Evolutionary conservation across 2,329 filamentous ascomycete species (phyloP).

Genomic region (Clonostachys solani): DNA sequence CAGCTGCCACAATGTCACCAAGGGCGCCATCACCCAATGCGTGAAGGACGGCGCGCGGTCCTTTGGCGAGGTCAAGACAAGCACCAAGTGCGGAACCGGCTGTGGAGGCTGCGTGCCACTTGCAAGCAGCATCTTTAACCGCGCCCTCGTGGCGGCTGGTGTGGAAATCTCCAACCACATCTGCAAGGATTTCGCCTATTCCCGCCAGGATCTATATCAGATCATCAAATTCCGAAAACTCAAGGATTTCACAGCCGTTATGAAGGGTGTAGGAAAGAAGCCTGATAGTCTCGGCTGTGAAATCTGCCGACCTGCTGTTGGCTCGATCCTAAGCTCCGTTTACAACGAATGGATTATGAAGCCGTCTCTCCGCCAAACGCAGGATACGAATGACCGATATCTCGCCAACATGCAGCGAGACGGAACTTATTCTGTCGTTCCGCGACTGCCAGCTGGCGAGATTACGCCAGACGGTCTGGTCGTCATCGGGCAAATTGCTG

Average conservation of each 20-base stretch:
- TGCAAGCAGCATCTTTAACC: conserved; percentile 86
- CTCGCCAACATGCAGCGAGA: conserved; percentile 88
- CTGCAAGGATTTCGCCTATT: conserved; percentile 80
- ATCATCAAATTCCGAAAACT: conserved; percentile 80
- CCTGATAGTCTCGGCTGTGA: conserved; percentile 76
- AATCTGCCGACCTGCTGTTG: conserved; percentile 79
- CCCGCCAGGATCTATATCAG: conserved; percentile 84
- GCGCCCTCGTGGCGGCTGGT: conserved; percentile 79
- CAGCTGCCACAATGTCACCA: conserved; percentile 89
- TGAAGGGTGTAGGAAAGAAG: conserved; percentile 72
- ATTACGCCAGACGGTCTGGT: conserved; percentile 85
- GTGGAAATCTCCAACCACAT: conserved; percentile 84
- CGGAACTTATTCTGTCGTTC: conserved; percentile 85
- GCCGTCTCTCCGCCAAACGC: conserved; percentile 64
- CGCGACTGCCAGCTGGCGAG: conserved; percentile 78
- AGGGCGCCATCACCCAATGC: conserved; percentile 68
- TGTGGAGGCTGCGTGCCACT: conserved; percentile 89
- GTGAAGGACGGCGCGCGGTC: conserved; percentile 52
- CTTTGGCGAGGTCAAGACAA: conserved; percentile 78
- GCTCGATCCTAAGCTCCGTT: conserved; percentile 73
- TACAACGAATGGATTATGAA: conserved; percentile 84
- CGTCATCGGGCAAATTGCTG: conserved; percentile 77
- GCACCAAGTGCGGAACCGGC: conserved; percentile 87
- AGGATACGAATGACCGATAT: conserved; percentile 88
- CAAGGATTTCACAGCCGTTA: conserved; percentile 68